Conservation (phyloP, 1,284 basidiomycete genomes). For the Hemileia vastatrix region DNA sequence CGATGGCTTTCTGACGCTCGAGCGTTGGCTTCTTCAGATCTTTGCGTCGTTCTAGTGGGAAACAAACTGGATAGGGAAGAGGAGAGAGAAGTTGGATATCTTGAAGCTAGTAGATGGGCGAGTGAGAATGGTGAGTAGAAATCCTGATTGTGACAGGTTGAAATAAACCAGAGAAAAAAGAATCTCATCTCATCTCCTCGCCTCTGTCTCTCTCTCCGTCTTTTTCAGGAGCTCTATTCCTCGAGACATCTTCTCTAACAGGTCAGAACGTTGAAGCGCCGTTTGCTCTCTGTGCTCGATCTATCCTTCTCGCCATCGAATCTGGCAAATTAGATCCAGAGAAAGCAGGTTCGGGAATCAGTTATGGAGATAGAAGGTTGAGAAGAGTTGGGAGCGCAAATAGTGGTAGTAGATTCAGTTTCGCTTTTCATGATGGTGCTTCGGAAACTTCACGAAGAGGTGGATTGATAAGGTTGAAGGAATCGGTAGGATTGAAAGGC, state of each 20-base stretch:
- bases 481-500: slow-evolving; percentile 26
- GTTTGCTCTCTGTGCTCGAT: slow-evolving; percentile 77
- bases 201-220: slow-evolving; percentile 11
- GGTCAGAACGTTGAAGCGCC: slow-evolving; percentile 90
- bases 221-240: slow-evolving; percentile 67
- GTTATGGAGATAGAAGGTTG: slow-evolving; percentile 85
- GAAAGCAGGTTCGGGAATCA: slow-evolving; percentile 82
- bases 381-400: slow-evolving; percentile 69
- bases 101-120: slow-evolving; percentile 88
- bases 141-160: too few species aligned
- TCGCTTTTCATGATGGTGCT: slow-evolving; percentile 30
- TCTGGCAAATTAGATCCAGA: slow-evolving; percentile 83
- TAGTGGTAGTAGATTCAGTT: slow-evolving; percentile 30
- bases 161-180: neutral
- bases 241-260: slow-evolving; percentile 81
- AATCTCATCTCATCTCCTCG: slow-evolving; percentile 15
- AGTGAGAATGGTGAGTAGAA: slow-evolving; percentile 66
- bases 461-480: slow-evolving; percentile 26
- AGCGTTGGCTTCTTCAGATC: slow-evolving; percentile 71
- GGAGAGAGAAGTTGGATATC: slow-evolving; percentile 84
- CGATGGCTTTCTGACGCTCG: slow-evolving; percentile 84
- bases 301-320: slow-evolving; percentile 83
- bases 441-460: slow-evolving; percentile 19
- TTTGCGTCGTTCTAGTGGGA: slow-evolving; percentile 83
- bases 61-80: slow-evolving; percentile 92